Base-by-base conservation (phyloP, 2,329 filamentous ascomycete species). In the Neofusicoccum umdonicola region DNA sequence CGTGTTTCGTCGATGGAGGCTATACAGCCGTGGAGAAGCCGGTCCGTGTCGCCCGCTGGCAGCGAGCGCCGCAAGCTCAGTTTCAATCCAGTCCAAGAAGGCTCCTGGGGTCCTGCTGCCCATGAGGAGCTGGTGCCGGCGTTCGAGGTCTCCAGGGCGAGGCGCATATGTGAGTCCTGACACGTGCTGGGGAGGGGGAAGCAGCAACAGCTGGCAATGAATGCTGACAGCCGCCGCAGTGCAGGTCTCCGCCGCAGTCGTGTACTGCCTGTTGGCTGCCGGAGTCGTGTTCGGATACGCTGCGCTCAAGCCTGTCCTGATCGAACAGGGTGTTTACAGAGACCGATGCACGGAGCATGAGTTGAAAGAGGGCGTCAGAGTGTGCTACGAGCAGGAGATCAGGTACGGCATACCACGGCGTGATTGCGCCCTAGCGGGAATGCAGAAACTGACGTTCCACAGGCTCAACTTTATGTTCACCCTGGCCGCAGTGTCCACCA, bases 381-480 rank as follows among this genome's bases (percentile, higher is more conserved):
- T 77, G 19, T 78, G 77, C 69, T 76, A 73, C 60, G 74, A 76
- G 42, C 77, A 78, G 64, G 77, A 78, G 66, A 63, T 78, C 57
- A 71, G 73, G n/a, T 61, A 42, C 35, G 56, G 8, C 12, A 11
- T 1, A 15, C 4, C 37, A 13, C 37, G n/a, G 17, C 37, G 65
- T 31, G 31, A 9, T n/a, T 11, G 13, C 34, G 8, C 4, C 19
- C 9, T 11, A 22, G 39, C n/a, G 5, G 13, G 11, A 44, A n/a
- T 13, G 35, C 27, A n/a, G 11, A 41, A 8, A n/a, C 63, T 64
- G 37, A 62, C 75, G 84, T 54, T 83, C 86, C 86, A 69, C 60
- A 83, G 82, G 66, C 84, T 97, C 64, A 97, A 97, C 75, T 81
- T 97, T 69, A 96, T 96, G 91, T 97, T 97, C 81, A 96, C 92